These are phyloP conservation scores for Podospora appendiculata DNA, from an alignment of 495 filamentous ascomycete species.

Conservation along the genomic window DNA sequence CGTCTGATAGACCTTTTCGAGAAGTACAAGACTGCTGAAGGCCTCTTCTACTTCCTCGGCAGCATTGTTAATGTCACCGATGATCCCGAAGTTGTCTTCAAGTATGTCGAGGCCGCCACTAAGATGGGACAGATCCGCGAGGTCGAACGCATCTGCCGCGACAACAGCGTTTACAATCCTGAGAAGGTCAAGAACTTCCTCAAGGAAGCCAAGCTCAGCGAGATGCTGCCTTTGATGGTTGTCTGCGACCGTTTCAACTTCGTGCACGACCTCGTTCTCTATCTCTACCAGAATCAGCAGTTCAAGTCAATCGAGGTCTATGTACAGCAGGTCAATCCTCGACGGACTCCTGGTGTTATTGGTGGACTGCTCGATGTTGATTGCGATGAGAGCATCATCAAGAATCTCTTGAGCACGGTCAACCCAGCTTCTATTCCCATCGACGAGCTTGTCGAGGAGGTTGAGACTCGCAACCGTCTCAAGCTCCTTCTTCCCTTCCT, in stretches of 20 bases:
- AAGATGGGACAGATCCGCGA: slow-evolving; percentile 86
- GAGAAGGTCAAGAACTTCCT: slow-evolving; percentile 99
- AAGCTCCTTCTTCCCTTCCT: slow-evolving; percentile 96
- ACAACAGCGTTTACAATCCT: slow-evolving; percentile 87
- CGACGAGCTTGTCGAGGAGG: slow-evolving; percentile 90
- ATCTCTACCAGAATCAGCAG: slow-evolving; percentile 98
- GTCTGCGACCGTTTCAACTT: slow-evolving; percentile 99
- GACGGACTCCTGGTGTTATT: slow-evolving; percentile 87
- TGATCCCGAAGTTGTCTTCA: slow-evolving; percentile 94
- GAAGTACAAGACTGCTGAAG: slow-evolving; percentile 93
- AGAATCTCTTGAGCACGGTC: slow-evolving; percentile 82
- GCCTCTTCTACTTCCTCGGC: slow-evolving; percentile 95
- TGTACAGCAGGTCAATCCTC: slow-evolving; percentile 96
- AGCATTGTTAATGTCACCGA: slow-evolving; percentile 96
- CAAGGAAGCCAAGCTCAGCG: slow-evolving; percentile 86
- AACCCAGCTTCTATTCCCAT: slow-evolving; percentile 83
- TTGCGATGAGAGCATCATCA: slow-evolving; percentile 93
- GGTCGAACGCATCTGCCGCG: slow-evolving; percentile 93
- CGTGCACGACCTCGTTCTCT: slow-evolving; percentile 92
- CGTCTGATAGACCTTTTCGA: slow-evolving; percentile 90
- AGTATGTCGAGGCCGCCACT: slow-evolving; percentile 97
- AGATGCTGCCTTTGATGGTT: slow-evolving; percentile 94
- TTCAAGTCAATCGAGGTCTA: slow-evolving; percentile 99
- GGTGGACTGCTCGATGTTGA: slow-evolving; percentile 96
- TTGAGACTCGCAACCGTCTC: slow-evolving; percentile 89